Percentiles rank a stretch among this genome's conserved stretches.
These are phyloP conservation scores for Komagataella phaffii DNA, from an alignment of 805 yeast species.

Conservation along the genomic window DNA sequence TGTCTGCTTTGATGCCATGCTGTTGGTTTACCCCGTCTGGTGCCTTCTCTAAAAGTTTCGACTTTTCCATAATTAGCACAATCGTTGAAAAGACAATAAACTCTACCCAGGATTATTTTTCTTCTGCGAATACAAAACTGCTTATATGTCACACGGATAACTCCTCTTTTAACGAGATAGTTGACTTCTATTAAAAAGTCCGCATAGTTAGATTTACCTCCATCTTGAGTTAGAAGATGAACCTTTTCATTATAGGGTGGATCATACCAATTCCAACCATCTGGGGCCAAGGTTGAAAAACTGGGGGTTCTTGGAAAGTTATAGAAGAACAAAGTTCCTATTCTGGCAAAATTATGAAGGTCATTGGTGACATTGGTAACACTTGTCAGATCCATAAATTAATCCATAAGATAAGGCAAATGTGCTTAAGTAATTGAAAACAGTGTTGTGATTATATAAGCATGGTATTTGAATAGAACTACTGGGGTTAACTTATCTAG, in stretches of 20 bases:
- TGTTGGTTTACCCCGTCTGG: slow-evolving; percentile 18
- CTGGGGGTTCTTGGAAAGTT: slow-evolving; percentile 26
- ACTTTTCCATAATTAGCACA: slow-evolving; percentile 19
- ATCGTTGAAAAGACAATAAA: slow-evolving; percentile 37
- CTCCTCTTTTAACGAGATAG: slow-evolving; percentile 27
- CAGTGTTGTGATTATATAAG: neutral
- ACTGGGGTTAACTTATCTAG: too few species aligned
- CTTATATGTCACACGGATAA: slow-evolving; percentile 30
- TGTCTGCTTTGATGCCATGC: slow-evolving; percentile 21
- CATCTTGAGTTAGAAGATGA: slow-evolving; percentile 4
- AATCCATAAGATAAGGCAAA: neutral
- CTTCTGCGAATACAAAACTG: slow-evolving; percentile 8
- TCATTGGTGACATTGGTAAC: slow-evolving; percentile 22
- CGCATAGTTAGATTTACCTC: slow-evolving; percentile 7
- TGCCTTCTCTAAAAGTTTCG: slow-evolving; percentile 18
- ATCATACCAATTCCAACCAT: slow-evolving; percentile 47
- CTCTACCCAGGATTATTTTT: slow-evolving; percentile 15
- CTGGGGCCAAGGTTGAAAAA: slow-evolving; percentile 23
- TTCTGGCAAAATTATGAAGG: slow-evolving; percentile 22
- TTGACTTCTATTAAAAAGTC: slow-evolving; percentile 22
- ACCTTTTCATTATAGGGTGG: slow-evolving; percentile 19
- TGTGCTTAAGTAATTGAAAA: neutral
- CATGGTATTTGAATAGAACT: neutral
- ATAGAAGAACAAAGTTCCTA: slow-evolving; percentile 34
- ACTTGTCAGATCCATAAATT: neutral